Evolutionary conservation across 306 rosid species (phyloP).

Genomic region (Ammopiptanthus mongolicus): DNA sequence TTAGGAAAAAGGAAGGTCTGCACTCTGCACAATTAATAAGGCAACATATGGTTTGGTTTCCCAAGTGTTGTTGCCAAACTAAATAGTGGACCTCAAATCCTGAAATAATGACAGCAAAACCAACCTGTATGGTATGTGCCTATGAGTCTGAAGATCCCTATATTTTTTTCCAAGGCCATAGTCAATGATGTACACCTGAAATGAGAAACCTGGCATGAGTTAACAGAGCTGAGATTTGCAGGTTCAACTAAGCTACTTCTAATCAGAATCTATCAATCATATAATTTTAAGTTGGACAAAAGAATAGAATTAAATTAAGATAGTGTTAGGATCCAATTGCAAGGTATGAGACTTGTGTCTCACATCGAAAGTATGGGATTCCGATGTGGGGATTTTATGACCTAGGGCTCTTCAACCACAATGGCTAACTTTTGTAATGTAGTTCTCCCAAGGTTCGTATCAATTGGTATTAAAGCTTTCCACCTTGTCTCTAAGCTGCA

Average conservation of each 20-base stretch:
- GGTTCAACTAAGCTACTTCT: constrained; percentile 3
- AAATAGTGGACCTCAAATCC: constrained; percentile 7
- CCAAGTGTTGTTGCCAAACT: background rate
- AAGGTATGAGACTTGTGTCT: no score
- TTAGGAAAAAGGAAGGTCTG: background rate
- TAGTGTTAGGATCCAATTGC: no score
- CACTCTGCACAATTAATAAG: background rate
- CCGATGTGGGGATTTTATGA: no score
- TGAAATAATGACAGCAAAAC: constrained; percentile 11
- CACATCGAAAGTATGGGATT: no score
- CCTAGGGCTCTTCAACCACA: no score
- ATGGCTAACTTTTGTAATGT: no score
- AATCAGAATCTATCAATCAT: background rate
- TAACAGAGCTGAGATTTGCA: constrained; percentile 2
- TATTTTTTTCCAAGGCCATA: constrained; percentile 96
- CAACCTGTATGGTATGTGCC: constrained; percentile 97
- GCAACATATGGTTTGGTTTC: background rate
- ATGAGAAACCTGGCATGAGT: constrained; percentile 14
- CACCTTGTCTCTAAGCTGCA: no score
- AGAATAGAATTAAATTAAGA: background rate
- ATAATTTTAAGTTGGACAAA: background rate
- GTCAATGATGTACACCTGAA: constrained; percentile 88
- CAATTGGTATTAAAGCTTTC: no score
- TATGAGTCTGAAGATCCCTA: constrained; percentile 96
- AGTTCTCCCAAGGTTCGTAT: no score